Percentiles rank a stretch among this genome's conserved stretches.
These are phyloP conservation scores for Termitomyces bulborhizus DNA, from an alignment of 768 basidiomycete species.

Conservation along the genomic window DNA sequence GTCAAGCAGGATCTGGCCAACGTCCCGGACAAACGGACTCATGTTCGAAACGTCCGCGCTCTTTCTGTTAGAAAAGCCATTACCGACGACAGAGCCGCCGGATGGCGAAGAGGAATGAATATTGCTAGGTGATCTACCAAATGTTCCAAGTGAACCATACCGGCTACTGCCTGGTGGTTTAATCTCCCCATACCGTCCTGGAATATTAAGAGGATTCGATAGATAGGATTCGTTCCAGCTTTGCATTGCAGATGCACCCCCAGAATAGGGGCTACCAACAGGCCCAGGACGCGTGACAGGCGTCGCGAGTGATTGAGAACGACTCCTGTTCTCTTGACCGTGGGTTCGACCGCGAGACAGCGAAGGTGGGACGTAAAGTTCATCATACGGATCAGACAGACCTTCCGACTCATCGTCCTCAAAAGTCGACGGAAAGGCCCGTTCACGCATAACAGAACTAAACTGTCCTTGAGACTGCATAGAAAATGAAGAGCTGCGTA, in stretches of 20 bases:
- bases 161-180: slow-evolving; percentile 58
- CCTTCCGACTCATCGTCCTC: slow-evolving; percentile 77
- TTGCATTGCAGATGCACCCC: slow-evolving; percentile 36
- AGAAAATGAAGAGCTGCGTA: slow-evolving; percentile 66
- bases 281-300: slow-evolving; percentile 45
- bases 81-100: slow-evolving; percentile 33
- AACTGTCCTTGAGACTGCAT: slow-evolving; percentile 49
- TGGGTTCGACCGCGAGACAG: slow-evolving; percentile 53
- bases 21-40: slow-evolving; percentile 82
- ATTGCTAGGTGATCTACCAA: slow-evolving; percentile 51
- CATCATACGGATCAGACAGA: slow-evolving; percentile 58
- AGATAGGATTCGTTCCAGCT: slow-evolving; percentile 58
- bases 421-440: slow-evolving; percentile 66
- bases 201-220: slow-evolving; percentile 56
- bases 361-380: slow-evolving; percentile 41
- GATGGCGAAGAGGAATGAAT: slow-evolving; percentile 43
- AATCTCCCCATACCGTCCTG: slow-evolving; percentile 53
- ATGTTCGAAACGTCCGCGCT: slow-evolving; percentile 62
- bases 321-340: slow-evolving; percentile 60
- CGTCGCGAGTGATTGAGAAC: slow-evolving; percentile 72
- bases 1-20: slow-evolving; percentile 70
- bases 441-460: slow-evolving; percentile 59
- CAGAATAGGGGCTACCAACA: slow-evolving; percentile 43
- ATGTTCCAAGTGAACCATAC: slow-evolving; percentile 55
- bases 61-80: slow-evolving; percentile 40